Evolutionary conservation across 2,329 filamentous ascomycete species (phyloP).

Genomic region (Periconia digitata): DNA sequence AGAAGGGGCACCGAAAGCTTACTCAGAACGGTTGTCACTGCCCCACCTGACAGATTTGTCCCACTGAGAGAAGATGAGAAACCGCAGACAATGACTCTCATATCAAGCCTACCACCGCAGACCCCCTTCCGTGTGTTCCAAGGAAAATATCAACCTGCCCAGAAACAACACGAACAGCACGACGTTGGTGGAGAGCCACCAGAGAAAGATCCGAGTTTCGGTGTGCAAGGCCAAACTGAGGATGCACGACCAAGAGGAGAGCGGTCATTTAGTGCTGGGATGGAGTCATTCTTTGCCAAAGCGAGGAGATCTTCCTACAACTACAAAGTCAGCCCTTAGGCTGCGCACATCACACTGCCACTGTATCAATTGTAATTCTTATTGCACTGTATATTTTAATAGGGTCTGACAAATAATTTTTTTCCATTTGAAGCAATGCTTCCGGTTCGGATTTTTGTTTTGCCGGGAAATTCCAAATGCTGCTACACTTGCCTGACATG

Average conservation of each 20-base stretch:
- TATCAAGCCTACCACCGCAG: neutral
- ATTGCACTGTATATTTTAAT: neutral
- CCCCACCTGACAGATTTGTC: neutral
- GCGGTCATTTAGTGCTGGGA: slow-evolving; percentile 1
- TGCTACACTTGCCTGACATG: neutral
- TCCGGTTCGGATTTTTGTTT: neutral
- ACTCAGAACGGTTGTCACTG: neutral
- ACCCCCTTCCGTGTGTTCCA: neutral
- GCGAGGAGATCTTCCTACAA: slow-evolving; percentile 4
- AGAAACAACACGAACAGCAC: neutral
- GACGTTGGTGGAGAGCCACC: neutral
- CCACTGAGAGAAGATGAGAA: neutral
- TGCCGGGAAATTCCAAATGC: neutral
- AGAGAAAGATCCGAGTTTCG: neutral
- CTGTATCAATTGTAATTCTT: neutral
- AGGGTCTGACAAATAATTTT: neutral
- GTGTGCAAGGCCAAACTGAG: neutral
- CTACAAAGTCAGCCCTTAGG: slow-evolving; percentile 1
- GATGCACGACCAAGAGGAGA: neutral
- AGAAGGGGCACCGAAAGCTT: neutral
- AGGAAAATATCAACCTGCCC: neutral
- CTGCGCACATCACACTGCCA: neutral
- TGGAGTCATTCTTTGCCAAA: slow-evolving; percentile 3
- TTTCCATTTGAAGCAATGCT: neutral
- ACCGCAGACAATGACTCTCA: neutral